Evolutionary conservation across 805 yeast genomes (phyloP).

Genomic region (Pichia membranifaciens): DNA sequence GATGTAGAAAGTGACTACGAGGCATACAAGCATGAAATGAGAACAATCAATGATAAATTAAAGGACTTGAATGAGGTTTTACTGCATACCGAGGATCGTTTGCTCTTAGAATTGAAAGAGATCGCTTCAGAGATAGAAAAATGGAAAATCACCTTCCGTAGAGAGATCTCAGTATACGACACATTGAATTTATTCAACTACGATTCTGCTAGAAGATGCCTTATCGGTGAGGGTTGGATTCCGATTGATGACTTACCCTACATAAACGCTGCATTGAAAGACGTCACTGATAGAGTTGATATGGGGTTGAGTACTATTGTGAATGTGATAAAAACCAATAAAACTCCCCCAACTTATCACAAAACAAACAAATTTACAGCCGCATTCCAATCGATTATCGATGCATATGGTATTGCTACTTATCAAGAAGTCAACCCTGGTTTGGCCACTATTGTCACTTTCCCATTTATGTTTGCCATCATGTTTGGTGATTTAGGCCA

Average conservation of each 20-base stretch:
- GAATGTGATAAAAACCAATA: constrained; percentile 59
- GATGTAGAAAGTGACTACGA: constrained; percentile 43
- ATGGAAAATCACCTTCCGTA: constrained; percentile 65
- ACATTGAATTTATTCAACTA: constrained; percentile 75
- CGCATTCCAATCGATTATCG: constrained; percentile 91
- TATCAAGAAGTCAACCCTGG: constrained; percentile 97
- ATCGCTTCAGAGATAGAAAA: constrained; percentile 67
- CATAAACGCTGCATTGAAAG: constrained; percentile 63
- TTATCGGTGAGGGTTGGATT: constrained; percentile 96
- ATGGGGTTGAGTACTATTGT: constrained; percentile 43
- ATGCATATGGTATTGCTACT: constrained; percentile 90
- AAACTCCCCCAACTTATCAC: constrained; percentile 79
- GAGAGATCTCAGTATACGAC: constrained; percentile 80
- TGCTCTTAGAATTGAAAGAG: constrained; percentile 71
- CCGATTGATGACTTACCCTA: constrained; percentile 69
- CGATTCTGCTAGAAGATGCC: constrained; percentile 76
- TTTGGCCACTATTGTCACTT: constrained; percentile 87
- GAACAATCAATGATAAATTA: constrained; percentile 41
- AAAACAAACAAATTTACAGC: constrained; percentile 90
- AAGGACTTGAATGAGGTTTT: constrained; percentile 46
- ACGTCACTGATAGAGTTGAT: constrained; percentile 47
- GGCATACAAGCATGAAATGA: constrained; percentile 40
- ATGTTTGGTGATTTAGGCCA: constrained; percentile 99
- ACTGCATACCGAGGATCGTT: constrained; percentile 59
- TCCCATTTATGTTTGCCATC: constrained; percentile 97